Conservation (phyloP, 2,329 filamentous ascomycete genomes). For the Dothideomycetes sp. region DNA sequence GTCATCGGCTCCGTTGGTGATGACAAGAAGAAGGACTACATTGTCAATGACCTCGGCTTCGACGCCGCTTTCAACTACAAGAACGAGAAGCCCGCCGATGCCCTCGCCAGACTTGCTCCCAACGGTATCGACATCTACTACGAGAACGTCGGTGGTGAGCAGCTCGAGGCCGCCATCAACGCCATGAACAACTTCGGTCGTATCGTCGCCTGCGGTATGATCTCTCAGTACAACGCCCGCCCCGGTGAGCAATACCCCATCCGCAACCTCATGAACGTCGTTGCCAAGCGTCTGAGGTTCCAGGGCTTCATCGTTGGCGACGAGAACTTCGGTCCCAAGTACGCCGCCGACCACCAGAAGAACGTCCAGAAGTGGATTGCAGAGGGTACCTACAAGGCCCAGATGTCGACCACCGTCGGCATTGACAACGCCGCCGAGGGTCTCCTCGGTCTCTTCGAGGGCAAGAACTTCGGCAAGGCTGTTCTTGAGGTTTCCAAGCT, state of each 20-base stretch:
- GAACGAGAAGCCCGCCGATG: conserved; percentile 61
- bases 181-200: conserved; percentile 57
- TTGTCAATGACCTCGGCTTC: conserved; percentile 59
- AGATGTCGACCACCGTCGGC: conserved; percentile 59
- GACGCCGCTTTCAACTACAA: conserved; percentile 83
- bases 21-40: conserved; percentile 71
- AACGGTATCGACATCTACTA: conserved; percentile 77
- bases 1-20: conserved; percentile 75
- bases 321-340: conserved; percentile 55
- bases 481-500: conserved; percentile 53
- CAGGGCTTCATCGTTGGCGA: conserved; percentile 68
- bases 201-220: conserved; percentile 57
- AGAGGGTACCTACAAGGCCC: conserved; percentile 65
- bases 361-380: conserved; percentile 67
- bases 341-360: conserved; percentile 63
- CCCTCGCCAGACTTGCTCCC: conserved; percentile 61
- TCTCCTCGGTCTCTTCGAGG: conserved; percentile 63
- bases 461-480: conserved; percentile 81
- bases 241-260: conserved; percentile 53
- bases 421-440: conserved; percentile 70
- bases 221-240: conserved; percentile 64
- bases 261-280: conserved; percentile 54
- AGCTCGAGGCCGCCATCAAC: conserved; percentile 58
- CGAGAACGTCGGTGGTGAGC: conserved; percentile 68
- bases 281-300: conserved; percentile 61